Conservation (phyloP, 176 grass and related monocot genomes). For the Elymus sibiricus region DNA sequence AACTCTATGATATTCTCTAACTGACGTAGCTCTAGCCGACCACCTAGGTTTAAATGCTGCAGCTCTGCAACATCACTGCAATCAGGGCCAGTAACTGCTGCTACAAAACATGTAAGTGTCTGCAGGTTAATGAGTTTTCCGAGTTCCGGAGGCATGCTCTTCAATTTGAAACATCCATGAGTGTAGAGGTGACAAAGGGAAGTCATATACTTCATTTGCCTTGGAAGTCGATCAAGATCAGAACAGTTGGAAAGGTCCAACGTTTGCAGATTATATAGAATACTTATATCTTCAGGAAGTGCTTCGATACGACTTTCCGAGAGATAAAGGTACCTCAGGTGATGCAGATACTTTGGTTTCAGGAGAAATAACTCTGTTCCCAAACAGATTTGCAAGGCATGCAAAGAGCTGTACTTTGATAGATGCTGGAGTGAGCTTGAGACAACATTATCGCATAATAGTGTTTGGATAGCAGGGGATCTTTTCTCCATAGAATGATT, state of each 20-base stretch:
- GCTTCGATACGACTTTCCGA: not conserved
- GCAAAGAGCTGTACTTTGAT: not conserved
- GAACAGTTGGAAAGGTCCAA: not conserved
- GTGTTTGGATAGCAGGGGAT: not conserved
- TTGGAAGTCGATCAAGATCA: not conserved
- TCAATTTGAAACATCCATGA: rapidly evolving
- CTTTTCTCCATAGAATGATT: not conserved
- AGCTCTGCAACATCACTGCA: not conserved
- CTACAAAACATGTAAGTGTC: not conserved
- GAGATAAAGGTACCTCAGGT: not conserved
- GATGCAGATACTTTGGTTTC: not conserved
- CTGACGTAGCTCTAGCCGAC: not conserved
- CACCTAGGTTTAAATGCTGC: not conserved
- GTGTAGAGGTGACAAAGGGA: too few relatives aligned
- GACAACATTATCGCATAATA: rapidly evolving
- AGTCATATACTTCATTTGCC: not conserved
- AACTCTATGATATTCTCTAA: too few relatives aligned
- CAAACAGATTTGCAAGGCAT: not conserved
- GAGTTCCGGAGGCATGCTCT: not conserved
- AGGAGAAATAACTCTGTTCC: rapidly evolving
- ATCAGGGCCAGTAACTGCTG: not conserved
- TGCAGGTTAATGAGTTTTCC: not conserved
- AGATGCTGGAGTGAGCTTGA: not conserved
- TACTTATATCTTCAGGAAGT: too few relatives aligned
- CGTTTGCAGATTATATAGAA: not conserved